Base-by-base conservation (phyloP, 176 grass and related monocot genomes). In the Echinochloa phyllopogon region DNA sequence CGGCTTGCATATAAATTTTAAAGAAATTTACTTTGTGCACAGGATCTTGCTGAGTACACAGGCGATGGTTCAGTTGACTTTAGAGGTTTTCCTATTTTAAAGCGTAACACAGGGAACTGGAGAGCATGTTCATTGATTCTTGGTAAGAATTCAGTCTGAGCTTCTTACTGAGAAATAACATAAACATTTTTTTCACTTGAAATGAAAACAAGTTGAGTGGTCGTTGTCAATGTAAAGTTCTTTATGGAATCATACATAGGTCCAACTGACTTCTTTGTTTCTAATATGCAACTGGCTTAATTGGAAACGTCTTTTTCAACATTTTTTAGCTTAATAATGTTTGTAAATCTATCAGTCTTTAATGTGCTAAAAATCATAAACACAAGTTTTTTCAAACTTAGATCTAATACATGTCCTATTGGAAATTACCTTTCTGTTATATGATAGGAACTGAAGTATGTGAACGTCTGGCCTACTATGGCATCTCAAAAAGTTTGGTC, bases 61-160 rank as follows among this genome's bases (percentile, higher is more conserved):
- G 87, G 91, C 11, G 91, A 98, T 95, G 89, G 93, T 47, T 98
- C 95, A 50, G 91, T 95, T 6, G 89, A 87, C 66, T 92, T 82
- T 36, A 72, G 83, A 86, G 95, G 95, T n/a, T 80, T 79, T 49
- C 93, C 95, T 67, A 68, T 95, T 83, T 80, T 90, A 74, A 98
- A 95, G 85, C 85, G 80, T 36, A 65, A 85, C 41, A 91, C 95
- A 63, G 95, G 95, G 66, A 98, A 95, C 69, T 98, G 95, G 95
- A 94, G 76, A 90, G 93, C 95, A 55, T 98, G 95, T 72, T 93
- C 88, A 47, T 92, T 93, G 78, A 98, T 98, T 86, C 83, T 98
- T 70, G 93, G 95, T 95, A 93, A 79, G 65, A 65, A 65, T 78
- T 59, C 41, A 74, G 9, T 45, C 21, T 73, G 21, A 47, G 50